Base-by-base conservation (phyloP, 2,329 filamentous ascomycete species). In the Aspergillus fischeri region DNA sequence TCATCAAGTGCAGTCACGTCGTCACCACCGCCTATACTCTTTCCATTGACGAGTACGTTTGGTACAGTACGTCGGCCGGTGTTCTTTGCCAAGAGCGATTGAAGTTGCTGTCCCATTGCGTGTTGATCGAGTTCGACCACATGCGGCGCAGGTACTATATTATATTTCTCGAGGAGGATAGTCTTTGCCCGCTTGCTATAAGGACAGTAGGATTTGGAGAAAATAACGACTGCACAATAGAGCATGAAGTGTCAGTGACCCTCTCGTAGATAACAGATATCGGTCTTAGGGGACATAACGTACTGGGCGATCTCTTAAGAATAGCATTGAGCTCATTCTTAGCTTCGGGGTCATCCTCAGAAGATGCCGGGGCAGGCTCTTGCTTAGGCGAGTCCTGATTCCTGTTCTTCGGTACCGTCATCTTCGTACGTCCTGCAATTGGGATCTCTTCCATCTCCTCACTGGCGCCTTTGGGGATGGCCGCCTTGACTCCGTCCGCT, bases 201-300 rank as follows among this genome's bases (percentile, higher is more conserved):
- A 0, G 89, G 91, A 74, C 94, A 99, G 77, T 93, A 96, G 1
- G 89, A 85, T 76, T 99, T 97, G 62, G 92, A 96, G 78, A 97
- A 97, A 67, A 99, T 91, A 72, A 97, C 90, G 59, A 97, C 91
- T 94, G 63, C 6, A 55, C 27, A 44, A 20, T 21, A 49, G 52
- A 54, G 44, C 27, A 59, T 57, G 48, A 27, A 6, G 28, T 29
- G 27, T 47, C 32, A 55, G 11, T 10, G 25, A 56, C 45, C 21
- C 20, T 35, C 29, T 20, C 2, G 51, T 27, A 48, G 24, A 53
- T 24, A 25, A 48, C 47, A 53, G 11, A 55, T 17, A 28, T 27
- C 42, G 35, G 35, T 4, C 10, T 42, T 14, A 32, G n/a, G 28
- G 27, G 49, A 24, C 28, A 38, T 35, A 49, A 78, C 84, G 64